phyloP scores from a whole-genome alignment of 768 basidiomycete genomes.

The Cantharellus anzutake region DNA sequence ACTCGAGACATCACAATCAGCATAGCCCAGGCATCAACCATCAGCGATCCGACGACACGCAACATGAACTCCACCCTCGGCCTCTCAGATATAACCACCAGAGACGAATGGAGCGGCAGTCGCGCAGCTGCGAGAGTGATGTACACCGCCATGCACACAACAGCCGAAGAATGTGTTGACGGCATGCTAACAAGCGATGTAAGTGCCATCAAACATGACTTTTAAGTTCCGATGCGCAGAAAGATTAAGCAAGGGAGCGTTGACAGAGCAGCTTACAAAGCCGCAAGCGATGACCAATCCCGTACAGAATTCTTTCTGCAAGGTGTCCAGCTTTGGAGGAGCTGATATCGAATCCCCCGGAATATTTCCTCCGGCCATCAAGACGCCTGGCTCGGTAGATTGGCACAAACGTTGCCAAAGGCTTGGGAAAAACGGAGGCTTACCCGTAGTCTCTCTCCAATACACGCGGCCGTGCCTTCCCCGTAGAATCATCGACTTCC shows the following conservation, averaged over 20 bases:
- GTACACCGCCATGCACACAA: not conserved
- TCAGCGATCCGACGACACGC: not conserved
- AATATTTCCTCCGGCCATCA: no score
- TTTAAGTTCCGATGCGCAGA: not conserved
- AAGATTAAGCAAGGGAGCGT: not conserved
- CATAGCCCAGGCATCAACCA: not conserved
- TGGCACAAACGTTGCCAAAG: no score
- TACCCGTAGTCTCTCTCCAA: not conserved
- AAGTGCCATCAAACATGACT: not conserved
- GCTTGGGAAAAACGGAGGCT: no score
- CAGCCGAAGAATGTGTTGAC: not conserved
- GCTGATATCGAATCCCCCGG: no score
- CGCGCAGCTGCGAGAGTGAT: not conserved
- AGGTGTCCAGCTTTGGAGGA: not conserved
- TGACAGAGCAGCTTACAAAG: not conserved
- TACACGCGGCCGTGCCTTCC: not conserved
- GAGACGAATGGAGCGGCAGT: not conserved
- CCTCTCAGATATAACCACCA: not conserved
- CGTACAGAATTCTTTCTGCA: not conserved
- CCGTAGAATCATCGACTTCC: not conserved
- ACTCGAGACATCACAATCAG: not conserved
- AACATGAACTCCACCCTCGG: not conserved
- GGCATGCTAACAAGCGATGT: not conserved
- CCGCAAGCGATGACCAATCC: not conserved
- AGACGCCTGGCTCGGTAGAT: no score